A percentile compares a stretch with the other conserved stretches of the same genome.
These are phyloP conservation scores for Periconia digitata DNA, from an alignment of 2,329 filamentous ascomycete species.

Conservation along the genomic window DNA sequence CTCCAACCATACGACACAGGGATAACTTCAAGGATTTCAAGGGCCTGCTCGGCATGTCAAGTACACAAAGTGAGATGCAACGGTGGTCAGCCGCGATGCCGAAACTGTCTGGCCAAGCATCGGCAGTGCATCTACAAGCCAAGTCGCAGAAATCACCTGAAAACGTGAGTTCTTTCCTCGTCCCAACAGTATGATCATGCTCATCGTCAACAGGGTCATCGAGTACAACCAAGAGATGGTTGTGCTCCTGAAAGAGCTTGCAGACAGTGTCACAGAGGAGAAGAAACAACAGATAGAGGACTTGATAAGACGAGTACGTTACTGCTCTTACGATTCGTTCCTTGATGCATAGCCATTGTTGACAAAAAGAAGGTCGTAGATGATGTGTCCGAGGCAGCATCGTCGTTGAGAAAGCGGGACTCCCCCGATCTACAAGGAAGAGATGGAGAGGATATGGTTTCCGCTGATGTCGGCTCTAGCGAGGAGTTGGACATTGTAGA, in stretches of 20 bases:
- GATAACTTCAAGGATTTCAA: no score
- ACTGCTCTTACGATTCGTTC: not conserved
- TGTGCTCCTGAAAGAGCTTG: slow-evolving; percentile 7
- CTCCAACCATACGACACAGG: no score
- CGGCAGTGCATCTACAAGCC: slow-evolving; percentile 26
- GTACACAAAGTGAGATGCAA: no score
- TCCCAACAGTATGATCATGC: no score
- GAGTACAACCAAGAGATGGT: slow-evolving; percentile 12
- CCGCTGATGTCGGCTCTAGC: slow-evolving; percentile 13
- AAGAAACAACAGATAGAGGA: not conserved
- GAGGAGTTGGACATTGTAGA: slow-evolving; percentile 17
- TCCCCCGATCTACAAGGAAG: no score
- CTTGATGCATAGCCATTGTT: not conserved
- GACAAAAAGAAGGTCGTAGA: not conserved
- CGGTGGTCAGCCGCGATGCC: no score
- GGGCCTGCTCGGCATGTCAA: no score
- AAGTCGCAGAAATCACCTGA: slow-evolving; percentile 23
- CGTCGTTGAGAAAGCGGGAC: no score
- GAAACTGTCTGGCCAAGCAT: no score
- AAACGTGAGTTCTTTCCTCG: slow-evolving; percentile 11
- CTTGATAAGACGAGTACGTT: not conserved
- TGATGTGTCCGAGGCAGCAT: no score
- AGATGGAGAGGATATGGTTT: no score
- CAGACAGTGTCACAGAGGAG: not conserved
- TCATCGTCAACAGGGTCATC: no score